phyloP scores from a whole-genome alignment of 108 stramenopile genomes.

The Stephanodiscus minutulus region DNA sequence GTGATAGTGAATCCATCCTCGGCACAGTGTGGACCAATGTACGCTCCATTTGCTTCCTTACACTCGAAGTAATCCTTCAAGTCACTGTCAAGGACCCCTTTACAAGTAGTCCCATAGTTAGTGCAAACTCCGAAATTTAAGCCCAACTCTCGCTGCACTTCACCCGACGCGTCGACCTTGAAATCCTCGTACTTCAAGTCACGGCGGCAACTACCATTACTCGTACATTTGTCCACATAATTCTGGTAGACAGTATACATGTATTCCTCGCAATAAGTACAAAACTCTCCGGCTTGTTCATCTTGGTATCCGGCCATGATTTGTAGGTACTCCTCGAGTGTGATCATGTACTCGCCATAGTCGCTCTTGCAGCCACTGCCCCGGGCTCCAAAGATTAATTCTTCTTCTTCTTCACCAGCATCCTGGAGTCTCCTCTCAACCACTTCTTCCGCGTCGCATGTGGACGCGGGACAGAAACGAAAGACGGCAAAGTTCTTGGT shows the following conservation, averaged over 20 bases:
- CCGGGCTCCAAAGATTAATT: constrained; percentile 28
- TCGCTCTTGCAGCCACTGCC: constrained; percentile 60
- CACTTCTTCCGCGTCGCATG: constrained; percentile 45
- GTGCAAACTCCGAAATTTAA: constrained; percentile 41
- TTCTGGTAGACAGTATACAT: constrained; percentile 43
- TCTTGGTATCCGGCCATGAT: constrained; percentile 71
- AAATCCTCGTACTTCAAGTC: constrained; percentile 41
- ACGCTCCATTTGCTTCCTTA: constrained; percentile 24
- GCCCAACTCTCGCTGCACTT: constrained; percentile 33
- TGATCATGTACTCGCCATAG: constrained; percentile 81
- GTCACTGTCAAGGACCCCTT: constrained; percentile 9
- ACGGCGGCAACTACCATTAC: constrained; percentile 11
- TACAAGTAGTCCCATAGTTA: constrained; percentile 22
- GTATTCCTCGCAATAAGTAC: constrained; percentile 55
- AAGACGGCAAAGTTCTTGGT: constrained; percentile 78
- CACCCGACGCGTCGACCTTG: constrained; percentile 26
- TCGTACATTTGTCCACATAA: constrained; percentile 19
- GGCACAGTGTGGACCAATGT: constrained; percentile 50
- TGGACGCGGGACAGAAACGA: constrained; percentile 71
- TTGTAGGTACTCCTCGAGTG: constrained; percentile 73
- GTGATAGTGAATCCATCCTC: constrained; percentile 66
- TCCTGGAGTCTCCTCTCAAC: neutral
- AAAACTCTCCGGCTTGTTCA: constrained; percentile 65
- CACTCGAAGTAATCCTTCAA: constrained; percentile 44
- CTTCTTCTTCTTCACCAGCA: neutral